These are phyloP conservation scores for Crithidia sp. DNA, from an alignment of 208 protist species.

Conservation along the genomic window DNA sequence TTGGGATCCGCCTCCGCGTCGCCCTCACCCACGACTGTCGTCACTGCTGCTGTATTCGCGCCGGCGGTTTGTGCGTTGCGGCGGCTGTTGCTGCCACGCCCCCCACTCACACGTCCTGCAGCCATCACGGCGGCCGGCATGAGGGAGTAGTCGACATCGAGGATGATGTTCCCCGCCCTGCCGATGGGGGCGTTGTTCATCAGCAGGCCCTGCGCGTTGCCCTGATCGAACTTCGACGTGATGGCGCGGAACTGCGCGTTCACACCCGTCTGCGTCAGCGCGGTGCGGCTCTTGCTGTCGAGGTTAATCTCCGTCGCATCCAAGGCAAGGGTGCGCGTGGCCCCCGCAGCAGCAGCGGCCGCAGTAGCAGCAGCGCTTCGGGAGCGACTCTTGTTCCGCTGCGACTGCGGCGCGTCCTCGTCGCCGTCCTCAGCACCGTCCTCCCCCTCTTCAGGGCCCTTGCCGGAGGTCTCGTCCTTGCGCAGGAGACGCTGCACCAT, in stretches of 20 bases:
- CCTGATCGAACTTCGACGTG: slow-evolving; percentile 91
- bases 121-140: slow-evolving; percentile 25
- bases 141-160: slow-evolving; percentile 86
- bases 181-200: slow-evolving; percentile 87
- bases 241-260: slow-evolving; percentile 91
- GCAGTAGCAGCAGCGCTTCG: slow-evolving; percentile 29
- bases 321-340: slow-evolving; percentile 76
- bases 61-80: neutral
- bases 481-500: slow-evolving; percentile 89
- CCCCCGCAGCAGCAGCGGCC: slow-evolving; percentile 24
- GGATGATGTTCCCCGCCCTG: slow-evolving; percentile 78
- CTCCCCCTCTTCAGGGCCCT: slow-evolving; percentile 35
- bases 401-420: slow-evolving; percentile 13
- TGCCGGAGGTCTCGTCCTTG: slow-evolving; percentile 56
- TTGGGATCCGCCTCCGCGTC: neutral
- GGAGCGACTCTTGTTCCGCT: slow-evolving; percentile 27
- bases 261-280: slow-evolving; percentile 75
- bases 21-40: slow-evolving; percentile 1
- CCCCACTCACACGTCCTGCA: slow-evolving; percentile 2
- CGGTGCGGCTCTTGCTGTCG: slow-evolving; percentile 66
- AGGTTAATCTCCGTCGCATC: slow-evolving; percentile 87
- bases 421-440: slow-evolving; percentile 18
- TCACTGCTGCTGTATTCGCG: neutral
- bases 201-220: slow-evolving; percentile 86
- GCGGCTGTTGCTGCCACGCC: slow-evolving; percentile 10